Base-by-base conservation (phyloP, 2,329 filamentous ascomycete species). In the Pseudogymnoascus sp. region DNA sequence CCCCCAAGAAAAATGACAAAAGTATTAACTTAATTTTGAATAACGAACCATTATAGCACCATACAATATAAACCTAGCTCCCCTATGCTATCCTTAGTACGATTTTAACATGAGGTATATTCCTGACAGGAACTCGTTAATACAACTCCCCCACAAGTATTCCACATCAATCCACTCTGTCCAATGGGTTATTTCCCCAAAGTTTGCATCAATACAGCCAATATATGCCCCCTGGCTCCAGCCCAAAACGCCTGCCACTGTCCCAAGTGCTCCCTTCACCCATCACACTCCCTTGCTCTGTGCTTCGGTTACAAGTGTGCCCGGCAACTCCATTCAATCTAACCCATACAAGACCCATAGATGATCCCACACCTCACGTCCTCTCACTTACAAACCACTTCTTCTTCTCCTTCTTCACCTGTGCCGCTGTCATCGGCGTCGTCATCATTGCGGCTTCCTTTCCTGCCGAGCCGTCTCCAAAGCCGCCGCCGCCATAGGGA, bases 321-420 rank as follows among this genome's bases (percentile, higher is more conserved):
- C 49, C 28, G 18, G 28, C 49, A 55, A 55, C 49, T 55, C 28
- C 28, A 33, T 55, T 55, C 49, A 55, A 55, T 55, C 49, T 16
- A 33, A 35, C 28, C 28, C 28, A 33, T 55, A 16, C 28, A 21
- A 33, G 5, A 6, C 28, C 28, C 49, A 14, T 33, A 8, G n/a
- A 40, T 16, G 11, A 52, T 43, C 21, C 21, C 12, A 55, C 5
- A 33, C n/a, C 33, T 35, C 18, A 60, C 18, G 58, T 60, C 38
- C 58, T 38, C 35, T 60, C 58, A 23, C 3, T 21, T 25, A 60
- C 58, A 40, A 60, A 40, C 58, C 58, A 60, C 58, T 23, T 60
- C 21, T 38, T 60, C 58, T 60, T 60, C 35, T 60, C 38, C 58
- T 60, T 60, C 28, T 35, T 33, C 9, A 55, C 49, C n/a, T 55